Base-by-base conservation (phyloP, 2,329 filamentous ascomycete species). In the Pseudopyrenochaeta lycopersici region DNA sequence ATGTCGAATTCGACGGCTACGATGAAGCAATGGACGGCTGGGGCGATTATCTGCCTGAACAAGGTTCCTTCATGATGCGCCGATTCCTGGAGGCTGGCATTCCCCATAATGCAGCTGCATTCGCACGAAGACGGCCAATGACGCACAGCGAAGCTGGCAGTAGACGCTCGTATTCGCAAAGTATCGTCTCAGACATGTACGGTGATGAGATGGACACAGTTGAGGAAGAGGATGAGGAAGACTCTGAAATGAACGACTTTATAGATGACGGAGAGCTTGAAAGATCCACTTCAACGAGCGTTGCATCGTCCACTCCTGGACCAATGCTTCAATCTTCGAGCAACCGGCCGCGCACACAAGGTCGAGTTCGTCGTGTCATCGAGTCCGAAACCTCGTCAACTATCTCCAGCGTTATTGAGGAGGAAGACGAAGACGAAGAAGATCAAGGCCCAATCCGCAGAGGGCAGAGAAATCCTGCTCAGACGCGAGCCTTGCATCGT, bases 231-330 rank as follows among this genome's bases (percentile, higher is more conserved):
- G 76, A 78, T 46, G 77, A 78, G 41, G 74, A 74, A 38, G 73
- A 77, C 46, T 77, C 76, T 1, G 77, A 75, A 7, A 77, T 78
- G 76, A 74, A 74, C 48, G 75, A 73, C 49, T 78, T 79, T 58
- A 74, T 78, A 39, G 73, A 76, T 36, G 74, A 77, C 35, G 70
- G 60, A n/a, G 69, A 63, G 10, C 46, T 59, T 3, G 64, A 63
- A 5, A 58, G 60, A 6, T 62, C 62, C 2, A 48, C 52, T 32
- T 72, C 73, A 21, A 54, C 62, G 11, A 66, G 60, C 29, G 53
- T 60, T 30, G 65, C 64, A 21, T 68, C 67, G 2, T 75, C 75
- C 11, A 73, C 68, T 9, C 63, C 68, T 14, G 64, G 60, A 2
- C 68, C 69, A 14, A 67, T 67, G 23, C 66, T 69, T 15, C 74